These are phyloP conservation scores for Sugiyamaella marilandica DNA, from an alignment of 805 yeast genomes.

Conservation along the genomic window DNA sequence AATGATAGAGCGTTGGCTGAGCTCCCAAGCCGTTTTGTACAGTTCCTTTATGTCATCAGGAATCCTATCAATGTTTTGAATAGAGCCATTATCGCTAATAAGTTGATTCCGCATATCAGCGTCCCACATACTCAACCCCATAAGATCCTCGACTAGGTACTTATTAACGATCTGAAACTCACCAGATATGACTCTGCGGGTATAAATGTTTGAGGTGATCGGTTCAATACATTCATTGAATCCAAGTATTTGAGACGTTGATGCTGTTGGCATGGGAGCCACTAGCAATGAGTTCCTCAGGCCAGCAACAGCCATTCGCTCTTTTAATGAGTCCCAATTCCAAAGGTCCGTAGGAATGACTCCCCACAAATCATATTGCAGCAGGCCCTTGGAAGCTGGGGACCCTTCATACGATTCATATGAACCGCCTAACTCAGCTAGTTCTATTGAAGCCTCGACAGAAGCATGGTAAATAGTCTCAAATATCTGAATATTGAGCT, in stretches of 20 bases:
- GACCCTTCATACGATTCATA: slow-evolving; percentile 74
- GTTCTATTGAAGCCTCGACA: slow-evolving; percentile 73
- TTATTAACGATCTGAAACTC: slow-evolving; percentile 88
- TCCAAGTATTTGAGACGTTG: slow-evolving; percentile 91
- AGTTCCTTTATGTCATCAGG: slow-evolving; percentile 65
- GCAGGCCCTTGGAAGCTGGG: slow-evolving; percentile 73
- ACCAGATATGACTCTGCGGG: slow-evolving; percentile 84
- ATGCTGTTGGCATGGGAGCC: slow-evolving; percentile 97
- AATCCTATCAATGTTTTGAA: slow-evolving; percentile 63
- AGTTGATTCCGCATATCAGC: slow-evolving; percentile 67
- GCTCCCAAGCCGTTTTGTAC: slow-evolving; percentile 92
- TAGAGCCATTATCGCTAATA: slow-evolving; percentile 73
- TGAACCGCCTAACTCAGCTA: slow-evolving; percentile 63
- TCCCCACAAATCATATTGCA: slow-evolving; percentile 86
- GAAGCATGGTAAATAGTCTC: slow-evolving; percentile 95
- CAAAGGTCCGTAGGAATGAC: slow-evolving; percentile 63
- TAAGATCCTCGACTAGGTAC: slow-evolving; percentile 71
- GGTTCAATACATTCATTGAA: slow-evolving; percentile 94
- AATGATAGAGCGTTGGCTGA: slow-evolving; percentile 71
- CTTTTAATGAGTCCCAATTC: slow-evolving; percentile 74
- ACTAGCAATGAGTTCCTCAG: slow-evolving; percentile 78
- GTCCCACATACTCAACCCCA: slow-evolving; percentile 74
- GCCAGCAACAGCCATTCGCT: slow-evolving; percentile 53
- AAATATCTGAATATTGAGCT: slow-evolving; percentile 71
- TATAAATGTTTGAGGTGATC: slow-evolving; percentile 79